These are phyloP conservation scores for Ustilago shanxiensis DNA, from an alignment of 1,284 basidiomycete genomes.

Conservation along the genomic window DNA sequence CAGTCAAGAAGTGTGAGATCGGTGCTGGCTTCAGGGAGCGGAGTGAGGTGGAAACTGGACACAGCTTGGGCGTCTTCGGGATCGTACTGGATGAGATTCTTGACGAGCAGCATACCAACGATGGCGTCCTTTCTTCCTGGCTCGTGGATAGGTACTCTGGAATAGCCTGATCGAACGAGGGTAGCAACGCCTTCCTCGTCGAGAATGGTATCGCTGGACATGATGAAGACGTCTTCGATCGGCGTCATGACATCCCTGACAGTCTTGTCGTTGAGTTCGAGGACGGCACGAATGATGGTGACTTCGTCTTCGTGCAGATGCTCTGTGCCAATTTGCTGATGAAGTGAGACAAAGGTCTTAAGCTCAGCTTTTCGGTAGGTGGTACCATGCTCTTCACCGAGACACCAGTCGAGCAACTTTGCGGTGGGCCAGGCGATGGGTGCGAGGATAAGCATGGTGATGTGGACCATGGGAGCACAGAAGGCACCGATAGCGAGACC, in stretches of 20 bases:
- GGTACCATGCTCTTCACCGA: constrained; percentile 72
- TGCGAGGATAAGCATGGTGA: constrained; percentile 71
- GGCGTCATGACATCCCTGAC: constrained; percentile 77
- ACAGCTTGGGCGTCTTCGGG: constrained; percentile 83
- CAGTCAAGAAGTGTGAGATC: constrained; percentile 77
- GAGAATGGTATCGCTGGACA: constrained; percentile 82
- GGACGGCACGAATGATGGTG: constrained; percentile 74
- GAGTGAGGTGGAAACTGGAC: constrained; percentile 73
- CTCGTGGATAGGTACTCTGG: constrained; percentile 90
- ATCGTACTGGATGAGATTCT: constrained; percentile 88
- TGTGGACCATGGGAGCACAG: constrained; percentile 79
- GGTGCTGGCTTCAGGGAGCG: constrained; percentile 89
- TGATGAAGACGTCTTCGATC: constrained; percentile 80
- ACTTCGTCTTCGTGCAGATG: constrained; percentile 84
- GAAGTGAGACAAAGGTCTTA: constrained; percentile 84
- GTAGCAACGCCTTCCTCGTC: constrained; percentile 82
- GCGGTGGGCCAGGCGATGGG: constrained; percentile 72
- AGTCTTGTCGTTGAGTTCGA: constrained; percentile 73
- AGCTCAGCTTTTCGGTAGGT: constrained; percentile 75
- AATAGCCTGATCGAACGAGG: constrained; percentile 79
- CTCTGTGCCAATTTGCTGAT: constrained; percentile 85
- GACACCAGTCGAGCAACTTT: constrained; percentile 71
- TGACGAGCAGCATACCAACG: constrained; percentile 82
- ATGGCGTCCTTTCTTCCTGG: constrained; percentile 82
- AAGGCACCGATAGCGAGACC: constrained; percentile 91